Base-by-base conservation (phyloP, 2,329 filamentous ascomycete genomes). In the Emmonsiellopsis sp. region DNA sequence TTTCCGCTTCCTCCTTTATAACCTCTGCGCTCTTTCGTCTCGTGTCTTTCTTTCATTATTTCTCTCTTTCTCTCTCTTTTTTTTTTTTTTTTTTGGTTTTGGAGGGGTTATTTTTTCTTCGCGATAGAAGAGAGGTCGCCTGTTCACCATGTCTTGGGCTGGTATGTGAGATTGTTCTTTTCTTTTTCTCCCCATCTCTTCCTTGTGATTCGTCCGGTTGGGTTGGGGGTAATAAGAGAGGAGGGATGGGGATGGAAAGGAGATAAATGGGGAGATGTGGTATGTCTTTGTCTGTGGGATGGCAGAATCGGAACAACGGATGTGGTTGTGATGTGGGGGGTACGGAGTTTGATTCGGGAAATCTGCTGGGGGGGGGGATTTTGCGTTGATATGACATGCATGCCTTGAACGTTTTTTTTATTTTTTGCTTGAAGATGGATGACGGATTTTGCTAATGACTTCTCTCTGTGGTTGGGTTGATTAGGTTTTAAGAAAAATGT, bases 401-500 rank as follows among this genome's bases (percentile, higher is more conserved):
- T 26, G 3, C 20, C 5, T 26, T 26, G 20, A 26, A 26, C 20
- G 5, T 26, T 26, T 26, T 53, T 50, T 9, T 38, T 1, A 3
- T 7, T 13, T 10, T 41, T n/a, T n/a, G n/a, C n/a, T n/a, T n/a
- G n/a, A n/a, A n/a, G 10, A 41, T 15, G n/a, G 13, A 35, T 47
- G 30, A 16, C 26, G 38, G 20, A 26, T 26, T 26, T 26, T 41
- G 43, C 43, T 41, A n/a, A n/a, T 35, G 6, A 34, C 3, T 46
- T 46, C 4, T 20, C 43, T 16, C 11, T 20, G 43, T 7, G 26
- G 20, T 48, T 38, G 46, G 15, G 31, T 32, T n/a, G 7, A 38
- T 37, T 65, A 87, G 86, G 86, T 60, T 92, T 90, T 77, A 90
- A 93, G 78, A 95, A 95, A 73, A 94, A 94, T 84, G 91, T 97